Evolutionary conservation across 306 rosid genomes (phyloP), one percentile per base, ranked within the genome.

Genomic region (Canavalia gladiata): DNA sequence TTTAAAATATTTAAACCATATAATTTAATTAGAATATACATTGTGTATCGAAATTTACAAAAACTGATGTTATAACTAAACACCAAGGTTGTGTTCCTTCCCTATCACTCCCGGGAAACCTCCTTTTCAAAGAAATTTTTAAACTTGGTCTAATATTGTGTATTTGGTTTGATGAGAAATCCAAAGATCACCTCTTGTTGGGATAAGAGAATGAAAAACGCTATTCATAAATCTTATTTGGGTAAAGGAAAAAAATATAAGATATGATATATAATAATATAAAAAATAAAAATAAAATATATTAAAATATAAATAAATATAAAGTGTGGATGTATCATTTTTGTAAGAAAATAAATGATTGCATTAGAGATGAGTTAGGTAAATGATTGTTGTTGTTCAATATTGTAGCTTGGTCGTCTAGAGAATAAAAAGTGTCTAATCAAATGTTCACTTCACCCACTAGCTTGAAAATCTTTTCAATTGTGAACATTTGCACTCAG

Each of bases 81-180:
- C 35, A 41, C 9, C 62, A 13, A 18, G 77, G 60, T 52, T 52
- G 5, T 34, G 50, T 52, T 51, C 64, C 49, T 28, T 72, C 50
- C 64, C 10, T 72, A 9, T 35, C 35, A n/a, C 63, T 52, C 76
- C 12, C 76, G 63, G 35, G 50, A 72, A 52, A 7, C 76, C 76
- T 18, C 13, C n/a, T 72, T 43, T 41, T 37, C 41, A 4, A 37
- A 37, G 41, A 37, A 37, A 37, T 37, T 10, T 39, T 10, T 39
- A 13, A 60, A 31, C 29, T 46, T 29, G 29, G 74, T 46, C 55
- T 54, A 41, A 29, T 11, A 49, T 31, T 18, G 29, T 13, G 29
- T 46, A 46, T 68, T 68, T 25, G 30, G 2, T 29, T 69, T 69
- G 43, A 6, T 42, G 30, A 70, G 45, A 71, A 51, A 71, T 29